These are phyloP conservation scores for Lodderomyces theae DNA, from an alignment of 1,139 yeast genomes.

Conservation along the genomic window DNA sequence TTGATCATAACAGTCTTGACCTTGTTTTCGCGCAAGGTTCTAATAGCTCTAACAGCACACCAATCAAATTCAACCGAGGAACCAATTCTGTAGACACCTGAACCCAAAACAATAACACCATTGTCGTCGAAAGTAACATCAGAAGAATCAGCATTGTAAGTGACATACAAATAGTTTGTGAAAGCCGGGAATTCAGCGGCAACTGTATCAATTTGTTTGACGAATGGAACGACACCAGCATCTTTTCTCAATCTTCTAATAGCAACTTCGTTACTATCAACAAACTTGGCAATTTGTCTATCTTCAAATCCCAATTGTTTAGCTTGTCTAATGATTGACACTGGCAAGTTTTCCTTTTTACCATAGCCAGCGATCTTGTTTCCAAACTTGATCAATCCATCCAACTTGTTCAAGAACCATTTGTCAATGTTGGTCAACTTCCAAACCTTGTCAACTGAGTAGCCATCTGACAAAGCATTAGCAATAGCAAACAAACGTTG, in stretches of 20 bases:
- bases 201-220: constrained; percentile 96
- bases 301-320: constrained; percentile 97
- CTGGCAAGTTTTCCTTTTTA: constrained; percentile 49
- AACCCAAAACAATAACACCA: constrained; percentile 87
- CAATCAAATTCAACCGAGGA: constrained; percentile 94
- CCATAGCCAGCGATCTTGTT: constrained; percentile 59
- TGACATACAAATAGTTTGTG: constrained; percentile 92
- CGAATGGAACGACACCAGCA: constrained; percentile 85
- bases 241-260: constrained; percentile 89
- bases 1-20: constrained; percentile 94
- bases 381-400: constrained; percentile 68
- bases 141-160: constrained; percentile 89
- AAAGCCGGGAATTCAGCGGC: constrained; percentile 99
- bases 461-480: constrained; percentile 81
- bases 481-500: constrained; percentile 97
- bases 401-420: constrained; percentile 92
- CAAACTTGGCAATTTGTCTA: constrained; percentile 89
- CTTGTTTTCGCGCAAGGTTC: constrained; percentile 87
- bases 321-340: constrained; percentile 62
- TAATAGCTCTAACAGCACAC: constrained; percentile 95
- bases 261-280: constrained; percentile 89
- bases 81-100: constrained; percentile 94
- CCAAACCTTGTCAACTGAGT: constrained; percentile 91
- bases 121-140: constrained; percentile 83
- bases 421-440: constrained; percentile 89